A percentile compares a stretch with the other conserved stretches of the same genome.
These are phyloP conservation scores for Danielia oregonensis DNA, from an alignment of 805 yeast species.

Conservation along the genomic window DNA sequence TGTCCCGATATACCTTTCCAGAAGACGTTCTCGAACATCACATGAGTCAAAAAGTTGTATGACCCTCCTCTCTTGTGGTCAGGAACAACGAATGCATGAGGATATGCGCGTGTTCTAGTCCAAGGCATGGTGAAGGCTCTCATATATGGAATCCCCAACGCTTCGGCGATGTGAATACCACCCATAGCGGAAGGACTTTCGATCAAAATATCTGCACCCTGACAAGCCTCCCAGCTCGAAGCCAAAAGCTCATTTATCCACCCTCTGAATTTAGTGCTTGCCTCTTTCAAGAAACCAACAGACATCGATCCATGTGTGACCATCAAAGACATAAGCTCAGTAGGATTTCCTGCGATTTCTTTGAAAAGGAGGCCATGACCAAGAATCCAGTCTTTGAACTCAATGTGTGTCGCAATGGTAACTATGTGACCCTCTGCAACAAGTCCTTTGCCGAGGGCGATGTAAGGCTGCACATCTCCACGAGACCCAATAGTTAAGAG, in stretches of 20 bases:
- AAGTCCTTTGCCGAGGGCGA: conserved; percentile 81
- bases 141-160: conserved; percentile 82
- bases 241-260: conserved; percentile 77
- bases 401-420: conserved; percentile 80
- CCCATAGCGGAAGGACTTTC: conserved; percentile 98
- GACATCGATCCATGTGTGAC: conserved; percentile 87
- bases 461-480: conserved; percentile 96
- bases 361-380: conserved; percentile 64
- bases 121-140: conserved; percentile 98
- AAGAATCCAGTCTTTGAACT: conserved; percentile 73
- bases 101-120: conserved; percentile 93
- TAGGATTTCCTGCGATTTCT: conserved; percentile 88
- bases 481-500: conserved; percentile 89
- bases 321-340: conserved; percentile 88
- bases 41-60: conserved; percentile 88
- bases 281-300: conserved; percentile 78
- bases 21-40: conserved; percentile 85
- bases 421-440: conserved; percentile 79
- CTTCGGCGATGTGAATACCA: conserved; percentile 94
- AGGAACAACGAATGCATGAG: conserved; percentile 94
- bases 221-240: conserved; percentile 86
- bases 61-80: conserved; percentile 92
- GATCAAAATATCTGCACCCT: conserved; percentile 73
- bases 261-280: conserved; percentile 68
- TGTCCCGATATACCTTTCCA: conserved; percentile 92